A percentile compares a stretch with the other conserved stretches of the same genome.
Conservation (phyloP, 75 land plant genomes). For the Pinus albicaulis region DNA sequence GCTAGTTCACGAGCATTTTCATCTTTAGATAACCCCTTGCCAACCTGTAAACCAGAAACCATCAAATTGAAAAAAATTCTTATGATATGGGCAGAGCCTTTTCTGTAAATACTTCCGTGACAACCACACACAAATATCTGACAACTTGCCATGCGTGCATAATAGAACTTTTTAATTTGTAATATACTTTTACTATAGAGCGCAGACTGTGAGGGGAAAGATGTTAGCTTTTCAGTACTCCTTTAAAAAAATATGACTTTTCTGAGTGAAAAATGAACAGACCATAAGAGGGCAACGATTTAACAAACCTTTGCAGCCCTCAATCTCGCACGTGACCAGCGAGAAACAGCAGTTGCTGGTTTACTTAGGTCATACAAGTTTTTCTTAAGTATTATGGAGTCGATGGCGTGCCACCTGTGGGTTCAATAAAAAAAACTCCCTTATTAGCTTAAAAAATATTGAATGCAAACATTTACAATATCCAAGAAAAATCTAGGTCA, state of each 20-base stretch:
- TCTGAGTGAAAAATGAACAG: too few relatives aligned
- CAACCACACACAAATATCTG: too few relatives aligned
- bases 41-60: slow-evolving; percentile 12
- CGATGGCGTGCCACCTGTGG: neutral
- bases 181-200: too few relatives aligned
- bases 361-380: slow-evolving; percentile 12
- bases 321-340: neutral
- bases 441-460: neutral
- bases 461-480: neutral
- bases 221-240: too few relatives aligned
- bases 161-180: too few relatives aligned
- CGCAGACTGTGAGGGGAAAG: too few relatives aligned
- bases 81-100: too few relatives aligned
- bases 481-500: neutral
- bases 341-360: neutral
- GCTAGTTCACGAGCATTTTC: slow-evolving; percentile 81
- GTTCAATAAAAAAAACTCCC: neutral
- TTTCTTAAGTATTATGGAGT: neutral
- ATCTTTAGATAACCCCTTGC: slow-evolving; percentile 77
- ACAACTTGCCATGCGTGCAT: too few relatives aligned
- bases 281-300: too few relatives aligned
- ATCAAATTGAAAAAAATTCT: too few relatives aligned
- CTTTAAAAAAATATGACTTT: too few relatives aligned
- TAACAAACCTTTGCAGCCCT: neutral
- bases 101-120: too few relatives aligned